Evolutionary conservation across 2,329 filamentous ascomycete genomes (phyloP).

Genomic region (Penicillium sp.): DNA sequence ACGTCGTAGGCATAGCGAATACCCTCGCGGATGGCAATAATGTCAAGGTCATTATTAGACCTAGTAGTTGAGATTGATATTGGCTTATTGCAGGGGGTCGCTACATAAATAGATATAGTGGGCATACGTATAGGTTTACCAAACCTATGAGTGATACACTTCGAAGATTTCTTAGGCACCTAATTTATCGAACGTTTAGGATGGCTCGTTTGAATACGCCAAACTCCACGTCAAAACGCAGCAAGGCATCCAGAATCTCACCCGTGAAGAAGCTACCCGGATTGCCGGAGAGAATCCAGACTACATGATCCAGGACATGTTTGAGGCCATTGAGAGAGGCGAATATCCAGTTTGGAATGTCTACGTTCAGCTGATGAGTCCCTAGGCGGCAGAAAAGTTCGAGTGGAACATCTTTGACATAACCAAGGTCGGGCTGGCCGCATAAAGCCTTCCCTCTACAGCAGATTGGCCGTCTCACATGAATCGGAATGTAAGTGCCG

Average conservation of each 20-base stretch:
- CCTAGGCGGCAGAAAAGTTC: constrained; percentile 70
- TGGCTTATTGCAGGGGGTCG: constrained; percentile 41
- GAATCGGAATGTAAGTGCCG: constrained; percentile 63
- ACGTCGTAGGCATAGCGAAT: constrained; percentile 59
- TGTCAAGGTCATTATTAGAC: constrained; percentile 53
- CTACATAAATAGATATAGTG: constrained; percentile 65
- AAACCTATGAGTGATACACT: not conserved
- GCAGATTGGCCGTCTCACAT: constrained; percentile 70
- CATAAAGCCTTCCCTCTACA: constrained; percentile 72
- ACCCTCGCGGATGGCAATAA: constrained; percentile 62
- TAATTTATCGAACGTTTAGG: constrained; percentile 24
- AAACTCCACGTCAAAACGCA: constrained; percentile 54
- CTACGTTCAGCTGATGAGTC: constrained; percentile 72
- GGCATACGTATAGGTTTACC: constrained; percentile 51
- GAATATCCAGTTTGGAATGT: constrained; percentile 75
- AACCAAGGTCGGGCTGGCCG: constrained; percentile 77
- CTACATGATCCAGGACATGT: constrained; percentile 75
- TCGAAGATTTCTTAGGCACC: no score
- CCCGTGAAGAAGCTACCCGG: constrained; percentile 69
- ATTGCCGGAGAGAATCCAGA: constrained; percentile 72
- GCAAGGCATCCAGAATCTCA: constrained; percentile 53
- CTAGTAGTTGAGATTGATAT: constrained; percentile 45
- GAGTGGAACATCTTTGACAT: constrained; percentile 82
- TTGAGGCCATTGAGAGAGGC: constrained; percentile 70
- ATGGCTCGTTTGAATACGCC: constrained; percentile 64